These are phyloP conservation scores for Musa schizocarpa DNA, from an alignment of 176 grass and related monocot genomes.

Conservation along the genomic window DNA sequence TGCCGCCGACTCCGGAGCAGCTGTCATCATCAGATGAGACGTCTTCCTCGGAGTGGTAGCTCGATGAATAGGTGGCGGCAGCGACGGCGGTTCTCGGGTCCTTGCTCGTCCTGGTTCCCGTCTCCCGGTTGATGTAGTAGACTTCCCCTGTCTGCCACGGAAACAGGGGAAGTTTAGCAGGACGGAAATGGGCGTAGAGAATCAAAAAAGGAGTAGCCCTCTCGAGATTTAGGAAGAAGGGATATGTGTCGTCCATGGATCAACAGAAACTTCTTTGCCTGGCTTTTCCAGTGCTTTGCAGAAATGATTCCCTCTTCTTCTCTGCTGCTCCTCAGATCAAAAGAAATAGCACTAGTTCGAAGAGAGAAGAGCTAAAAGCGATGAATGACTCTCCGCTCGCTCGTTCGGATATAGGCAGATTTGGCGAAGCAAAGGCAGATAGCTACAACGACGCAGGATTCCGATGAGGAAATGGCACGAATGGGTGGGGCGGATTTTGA, in stretches of 20 bases:
- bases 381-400: background rate
- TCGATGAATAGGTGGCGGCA: conserved; percentile 26
- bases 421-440: no score
- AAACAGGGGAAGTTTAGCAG: background rate
- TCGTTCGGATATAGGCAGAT: background rate
- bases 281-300: no score
- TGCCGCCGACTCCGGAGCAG: conserved; percentile 19
- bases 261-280: no score
- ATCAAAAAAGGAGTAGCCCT: no score
- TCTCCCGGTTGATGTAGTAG: conserved; percentile 94
- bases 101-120: conserved; percentile 62
- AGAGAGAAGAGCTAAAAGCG: background rate
- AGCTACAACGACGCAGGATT: no score
- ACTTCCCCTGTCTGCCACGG: conserved; percentile 76
- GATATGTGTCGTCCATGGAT: no score
- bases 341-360: background rate
- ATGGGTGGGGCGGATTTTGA: background rate
- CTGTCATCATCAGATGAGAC: conserved; percentile 10
- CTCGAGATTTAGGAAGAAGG: no score
- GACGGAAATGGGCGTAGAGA: no score
- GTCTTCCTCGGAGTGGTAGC: conserved; percentile 26
- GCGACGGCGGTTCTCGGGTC: conserved; percentile 31
- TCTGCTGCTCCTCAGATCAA: background rate
- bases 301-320: background rate
- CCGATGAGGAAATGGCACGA: no score